phyloP scores from a whole-genome alignment of 768 basidiomycete genomes.

The Dioszegia hungarica region DNA sequence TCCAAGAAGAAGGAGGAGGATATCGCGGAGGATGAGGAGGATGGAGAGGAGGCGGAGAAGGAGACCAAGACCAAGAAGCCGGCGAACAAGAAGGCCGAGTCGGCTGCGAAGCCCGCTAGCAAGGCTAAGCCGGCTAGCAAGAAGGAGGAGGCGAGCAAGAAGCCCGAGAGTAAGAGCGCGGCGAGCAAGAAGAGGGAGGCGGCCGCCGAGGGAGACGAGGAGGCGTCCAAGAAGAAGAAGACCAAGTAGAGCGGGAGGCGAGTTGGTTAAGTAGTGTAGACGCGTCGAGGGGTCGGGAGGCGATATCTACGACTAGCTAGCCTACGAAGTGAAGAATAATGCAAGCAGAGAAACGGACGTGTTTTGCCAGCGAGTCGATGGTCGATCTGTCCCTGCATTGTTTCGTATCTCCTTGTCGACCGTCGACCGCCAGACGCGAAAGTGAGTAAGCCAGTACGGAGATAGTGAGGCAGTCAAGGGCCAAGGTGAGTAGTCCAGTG shows the following conservation, averaged over 20 bases:
- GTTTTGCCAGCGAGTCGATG: no score
- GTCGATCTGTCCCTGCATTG: no score
- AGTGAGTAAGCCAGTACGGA: no score
- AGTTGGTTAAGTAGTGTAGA: neutral
- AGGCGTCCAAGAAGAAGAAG: constrained; percentile 12
- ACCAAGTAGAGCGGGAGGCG: neutral
- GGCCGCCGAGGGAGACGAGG: neutral
- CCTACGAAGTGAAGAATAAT: no score
- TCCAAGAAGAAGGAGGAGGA: constrained; percentile 2
- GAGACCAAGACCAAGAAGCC: neutral
- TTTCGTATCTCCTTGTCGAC: no score
- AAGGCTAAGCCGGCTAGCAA: constrained; percentile 15
- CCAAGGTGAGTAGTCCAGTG: no score
- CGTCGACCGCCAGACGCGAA: no score
- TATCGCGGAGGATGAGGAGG: neutral
- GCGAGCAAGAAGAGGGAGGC: constrained; percentile 3
- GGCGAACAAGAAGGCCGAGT: constrained; percentile 7
- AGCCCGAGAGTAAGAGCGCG: constrained; percentile 9
- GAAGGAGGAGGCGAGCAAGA: constrained; percentile 14
- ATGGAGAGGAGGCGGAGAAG: neutral
- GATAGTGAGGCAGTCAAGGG: no score
- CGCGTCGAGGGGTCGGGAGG: neutral
- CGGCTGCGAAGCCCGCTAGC: neutral
- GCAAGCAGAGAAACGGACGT: no score
- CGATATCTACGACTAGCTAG: neutral